Conservation (phyloP, 2,329 filamentous ascomycete genomes). For the Aureobasidium mangrovei region DNA sequence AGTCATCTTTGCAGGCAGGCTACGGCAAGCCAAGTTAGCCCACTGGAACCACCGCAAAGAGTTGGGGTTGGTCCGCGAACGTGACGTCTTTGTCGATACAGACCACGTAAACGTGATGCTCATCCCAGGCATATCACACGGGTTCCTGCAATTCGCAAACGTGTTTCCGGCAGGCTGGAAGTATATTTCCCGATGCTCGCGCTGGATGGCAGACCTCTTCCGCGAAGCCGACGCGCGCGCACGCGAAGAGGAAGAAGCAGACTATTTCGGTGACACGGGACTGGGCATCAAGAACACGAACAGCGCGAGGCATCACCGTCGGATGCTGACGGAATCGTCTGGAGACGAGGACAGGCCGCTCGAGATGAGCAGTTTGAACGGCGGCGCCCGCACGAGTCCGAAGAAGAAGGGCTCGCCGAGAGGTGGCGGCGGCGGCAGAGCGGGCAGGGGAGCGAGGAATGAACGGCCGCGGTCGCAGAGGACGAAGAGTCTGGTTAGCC, state of each 20-base stretch:
- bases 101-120: slow-evolving; percentile 74
- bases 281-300: neutral
- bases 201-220: slow-evolving; percentile 79
- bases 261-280: slow-evolving; percentile 19
- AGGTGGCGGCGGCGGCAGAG: slow-evolving; percentile 14
- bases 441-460: slow-evolving; percentile 16
- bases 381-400: slow-evolving; percentile 17
- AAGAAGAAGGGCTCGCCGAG: slow-evolving; percentile 8
- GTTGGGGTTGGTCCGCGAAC: slow-evolving; percentile 42
- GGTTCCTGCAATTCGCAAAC: slow-evolving; percentile 83
- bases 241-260: slow-evolving; percentile 13
- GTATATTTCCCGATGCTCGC: slow-evolving; percentile 67
- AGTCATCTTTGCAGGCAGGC: slow-evolving; percentile 82
- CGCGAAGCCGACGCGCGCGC: slow-evolving; percentile 34
- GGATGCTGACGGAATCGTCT: slow-evolving; percentile 50
- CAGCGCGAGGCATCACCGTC: slow-evolving; percentile 35
- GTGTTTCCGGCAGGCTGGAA: slow-evolving; percentile 87
- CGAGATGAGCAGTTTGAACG: slow-evolving; percentile 54
- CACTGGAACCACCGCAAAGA: slow-evolving; percentile 49
- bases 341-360: slow-evolving; percentile 74
- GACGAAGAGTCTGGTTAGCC: slow-evolving; percentile 35
- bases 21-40: slow-evolving; percentile 67
- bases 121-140: slow-evolving; percentile 83
- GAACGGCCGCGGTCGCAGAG: slow-evolving; percentile 22
- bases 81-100: slow-evolving; percentile 54